Percentiles rank a stretch among this genome's conserved stretches.
These are phyloP conservation scores for Cicer judaicum DNA, from an alignment of 306 rosid species.

Conservation along the genomic window DNA sequence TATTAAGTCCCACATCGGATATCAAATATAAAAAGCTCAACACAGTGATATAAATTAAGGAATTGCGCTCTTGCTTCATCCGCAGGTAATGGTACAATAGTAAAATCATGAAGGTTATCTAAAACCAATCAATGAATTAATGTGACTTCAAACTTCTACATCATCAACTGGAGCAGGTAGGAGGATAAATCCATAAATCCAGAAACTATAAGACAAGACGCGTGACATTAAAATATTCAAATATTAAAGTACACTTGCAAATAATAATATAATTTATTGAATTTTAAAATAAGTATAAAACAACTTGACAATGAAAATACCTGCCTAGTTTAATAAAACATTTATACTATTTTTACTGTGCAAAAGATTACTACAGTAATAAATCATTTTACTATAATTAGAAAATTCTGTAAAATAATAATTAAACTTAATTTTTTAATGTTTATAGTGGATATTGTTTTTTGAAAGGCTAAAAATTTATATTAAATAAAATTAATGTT, in stretches of 20 bases:
- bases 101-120: neutral
- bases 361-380: too few relatives aligned
- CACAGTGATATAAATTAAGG: neutral
- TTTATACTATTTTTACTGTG: too few relatives aligned
- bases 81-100: neutral
- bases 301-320: neutral
- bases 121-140: neutral
- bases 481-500: neutral
- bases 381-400: too few relatives aligned
- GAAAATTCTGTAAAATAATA: too few relatives aligned
- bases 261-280: neutral
- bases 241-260: neutral
- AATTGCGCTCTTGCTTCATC: neutral
- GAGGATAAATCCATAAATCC: slow-evolving; percentile 17
- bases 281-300: neutral
- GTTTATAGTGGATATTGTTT: neutral
- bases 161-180: neutral
- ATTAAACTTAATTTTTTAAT: too few relatives aligned
- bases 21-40: neutral
- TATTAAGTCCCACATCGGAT: slow-evolving; percentile 24
- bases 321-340: neutral
- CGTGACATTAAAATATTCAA: slow-evolving; percentile 12
- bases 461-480: neutral
- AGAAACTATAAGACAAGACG: slow-evolving; percentile 27
- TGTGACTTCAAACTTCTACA: neutral